These are phyloP conservation scores for Aspergillus jensenii DNA, from an alignment of 2,329 filamentous ascomycete genomes.

Conservation along the genomic window DNA sequence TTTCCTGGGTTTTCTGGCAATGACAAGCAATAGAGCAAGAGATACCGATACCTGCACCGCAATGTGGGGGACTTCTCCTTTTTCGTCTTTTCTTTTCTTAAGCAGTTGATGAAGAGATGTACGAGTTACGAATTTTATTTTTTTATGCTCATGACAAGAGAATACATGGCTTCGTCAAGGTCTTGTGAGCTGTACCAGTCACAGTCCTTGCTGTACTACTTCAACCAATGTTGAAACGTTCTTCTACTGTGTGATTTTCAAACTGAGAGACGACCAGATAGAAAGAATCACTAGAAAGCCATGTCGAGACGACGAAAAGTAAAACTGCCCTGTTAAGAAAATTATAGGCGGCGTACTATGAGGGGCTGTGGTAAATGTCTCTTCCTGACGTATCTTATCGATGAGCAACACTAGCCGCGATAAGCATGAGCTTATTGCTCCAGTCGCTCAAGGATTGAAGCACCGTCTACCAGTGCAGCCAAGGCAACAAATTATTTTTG, in stretches of 20 bases:
- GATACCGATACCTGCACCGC: neutral
- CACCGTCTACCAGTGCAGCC: neutral
- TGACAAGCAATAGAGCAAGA: neutral
- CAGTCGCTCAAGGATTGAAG: neutral
- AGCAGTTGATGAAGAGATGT: constrained; percentile 11
- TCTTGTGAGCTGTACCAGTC: neutral
- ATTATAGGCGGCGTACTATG: neutral
- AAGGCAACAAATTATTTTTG: neutral
- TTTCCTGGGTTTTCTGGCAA: neutral
- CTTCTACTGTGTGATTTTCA: neutral
- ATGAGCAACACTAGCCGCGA: neutral
- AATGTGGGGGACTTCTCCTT: neutral
- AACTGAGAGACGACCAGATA: neutral
- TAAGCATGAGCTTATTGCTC: neutral
- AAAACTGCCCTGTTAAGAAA: neutral
- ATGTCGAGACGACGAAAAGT: neutral
- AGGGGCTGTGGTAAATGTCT: neutral
- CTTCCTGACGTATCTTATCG: neutral
- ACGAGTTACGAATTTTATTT: constrained; percentile 19
- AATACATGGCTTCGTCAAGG: neutral
- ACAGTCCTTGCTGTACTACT: neutral
- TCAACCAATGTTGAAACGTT: neutral
- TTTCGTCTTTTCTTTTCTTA: neutral
- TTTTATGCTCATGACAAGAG: constrained; percentile 2
- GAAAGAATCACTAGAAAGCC: neutral